Evolutionary conservation across 768 basidiomycete genomes (phyloP), one percentile per base, ranked within the genome.

Genomic region (Kwoniella dejecticola): DNA sequence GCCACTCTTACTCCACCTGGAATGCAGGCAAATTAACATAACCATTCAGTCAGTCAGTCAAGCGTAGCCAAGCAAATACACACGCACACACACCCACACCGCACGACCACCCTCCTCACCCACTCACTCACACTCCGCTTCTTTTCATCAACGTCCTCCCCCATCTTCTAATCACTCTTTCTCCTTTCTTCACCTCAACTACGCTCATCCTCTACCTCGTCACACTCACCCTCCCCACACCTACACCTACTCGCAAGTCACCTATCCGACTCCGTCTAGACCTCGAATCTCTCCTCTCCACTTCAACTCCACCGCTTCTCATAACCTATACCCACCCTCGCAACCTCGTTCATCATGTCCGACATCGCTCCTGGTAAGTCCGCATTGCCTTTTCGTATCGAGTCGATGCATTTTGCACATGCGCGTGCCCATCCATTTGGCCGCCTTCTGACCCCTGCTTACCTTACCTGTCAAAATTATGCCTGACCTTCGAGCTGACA

Each of bases 341-440:
- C 57, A 26, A 50, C 41, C n/a, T 31, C 29, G 30, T 52, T 40
- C 62, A 68, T 36, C 30, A 68, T 68, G 66, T 50, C 66, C 45
- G 63, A 64, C 19, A 57, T 57, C 58, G 50, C 62, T 52, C 41
- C 62, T 24, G 63, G 63, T 64, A 46, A 57, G 60, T 60, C 36
- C 38, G 24, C 8, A 24, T 6, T 8, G n/a, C 23, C 11, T 30
- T 24, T n/a, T 26, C n/a, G n/a, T n/a, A n/a, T n/a, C n/a, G n/a
- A n/a, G n/a, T n/a, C n/a, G n/a, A n/a, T n/a, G n/a, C n/a, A n/a
- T n/a, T n/a, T n/a, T n/a, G n/a, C n/a, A n/a, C n/a, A n/a, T n/a
- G n/a, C n/a, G n/a, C n/a, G n/a, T n/a, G n/a, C n/a, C n/a, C n/a
- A n/a, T n/a, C n/a, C n/a, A n/a, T n/a, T n/a, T n/a, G n/a, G n/a